Evolutionary conservation across 352 stramenopile species (phyloP).

Genomic region (Phytophthora vignae): DNA sequence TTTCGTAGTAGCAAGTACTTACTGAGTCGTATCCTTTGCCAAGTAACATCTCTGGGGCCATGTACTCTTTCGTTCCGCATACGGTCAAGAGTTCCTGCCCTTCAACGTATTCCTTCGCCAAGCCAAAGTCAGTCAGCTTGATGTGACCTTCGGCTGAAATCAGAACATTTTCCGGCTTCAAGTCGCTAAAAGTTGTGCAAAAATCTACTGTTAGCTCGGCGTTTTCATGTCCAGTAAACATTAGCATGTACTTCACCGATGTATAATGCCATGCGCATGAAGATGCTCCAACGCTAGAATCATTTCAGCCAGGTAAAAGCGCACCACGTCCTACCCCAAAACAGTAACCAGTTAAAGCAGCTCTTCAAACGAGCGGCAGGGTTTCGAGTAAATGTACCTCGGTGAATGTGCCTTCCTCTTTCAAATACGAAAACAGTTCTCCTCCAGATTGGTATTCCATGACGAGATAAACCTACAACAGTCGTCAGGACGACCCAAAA

Average conservation of each 20-base stretch:
- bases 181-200: conserved; percentile 52
- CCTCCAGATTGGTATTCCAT: conserved; percentile 86
- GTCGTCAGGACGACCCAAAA: background rate
- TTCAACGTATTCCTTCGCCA: conserved; percentile 80
- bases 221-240: background rate
- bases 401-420: conserved; percentile 70
- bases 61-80: conserved; percentile 89
- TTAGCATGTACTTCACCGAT: conserved; percentile 53
- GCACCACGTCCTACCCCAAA: conserved; percentile 57
- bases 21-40: conserved; percentile 86
- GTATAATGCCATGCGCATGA: conserved; percentile 85
- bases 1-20: conserved; percentile 3
- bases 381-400: conserved; percentile 60
- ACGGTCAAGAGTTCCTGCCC: conserved; percentile 78
- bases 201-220: background rate
- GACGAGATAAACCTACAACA: conserved; percentile 66
- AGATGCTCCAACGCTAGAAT: conserved; percentile 83
- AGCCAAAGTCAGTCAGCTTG: conserved; percentile 93
- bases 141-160: conserved; percentile 90
- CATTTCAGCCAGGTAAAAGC: conserved; percentile 90
- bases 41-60: conserved; percentile 86
- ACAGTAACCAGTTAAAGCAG: background rate
- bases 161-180: conserved; percentile 95
- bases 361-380: background rate
- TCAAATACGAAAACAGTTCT: conserved; percentile 83